Conservation (phyloP, 352 stramenopile genomes). For the Phytophthora ohioensis region DNA sequence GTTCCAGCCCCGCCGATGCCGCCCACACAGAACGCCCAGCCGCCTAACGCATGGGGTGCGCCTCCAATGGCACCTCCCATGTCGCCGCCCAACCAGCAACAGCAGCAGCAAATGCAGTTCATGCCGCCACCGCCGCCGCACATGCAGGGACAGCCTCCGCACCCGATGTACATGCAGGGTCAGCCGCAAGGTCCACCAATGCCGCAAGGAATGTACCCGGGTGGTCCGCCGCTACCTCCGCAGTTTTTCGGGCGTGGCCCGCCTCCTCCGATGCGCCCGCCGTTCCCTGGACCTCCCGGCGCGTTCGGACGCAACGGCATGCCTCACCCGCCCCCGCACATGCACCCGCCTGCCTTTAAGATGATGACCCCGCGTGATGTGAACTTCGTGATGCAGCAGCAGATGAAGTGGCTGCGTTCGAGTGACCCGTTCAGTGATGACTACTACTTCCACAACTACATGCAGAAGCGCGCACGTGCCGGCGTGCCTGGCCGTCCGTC, state of each 20-base stretch:
- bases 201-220: slow-evolving; percentile 49
- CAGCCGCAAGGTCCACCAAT: slow-evolving; percentile 38
- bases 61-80: slow-evolving; percentile 27
- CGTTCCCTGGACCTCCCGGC: slow-evolving; percentile 35
- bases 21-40: slow-evolving; percentile 27
- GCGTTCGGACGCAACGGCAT: slow-evolving; percentile 29
- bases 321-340: slow-evolving; percentile 41
- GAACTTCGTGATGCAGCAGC: slow-evolving; percentile 86
- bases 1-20: slow-evolving; percentile 37
- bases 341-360: slow-evolving; percentile 69
- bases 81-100: slow-evolving; percentile 15
- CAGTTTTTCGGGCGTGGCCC: slow-evolving; percentile 35
- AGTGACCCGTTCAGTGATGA: slow-evolving; percentile 91
- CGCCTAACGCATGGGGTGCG: slow-evolving; percentile 46
- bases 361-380: slow-evolving; percentile 90
- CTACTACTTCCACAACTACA: slow-evolving; percentile 90
- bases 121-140: slow-evolving; percentile 35
- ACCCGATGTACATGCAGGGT: slow-evolving; percentile 49
- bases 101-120: slow-evolving; percentile 37
- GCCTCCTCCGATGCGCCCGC: slow-evolving; percentile 36
- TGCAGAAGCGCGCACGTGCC: slow-evolving; percentile 73
- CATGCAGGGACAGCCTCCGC: slow-evolving; percentile 45
- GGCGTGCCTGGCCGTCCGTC: slow-evolving; percentile 42
- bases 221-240: slow-evolving; percentile 31
- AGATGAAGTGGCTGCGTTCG: slow-evolving; percentile 88